These are phyloP conservation scores for Austroboletus niveus DNA, from an alignment of 1,284 basidiomycete species.

Conservation along the genomic window DNA sequence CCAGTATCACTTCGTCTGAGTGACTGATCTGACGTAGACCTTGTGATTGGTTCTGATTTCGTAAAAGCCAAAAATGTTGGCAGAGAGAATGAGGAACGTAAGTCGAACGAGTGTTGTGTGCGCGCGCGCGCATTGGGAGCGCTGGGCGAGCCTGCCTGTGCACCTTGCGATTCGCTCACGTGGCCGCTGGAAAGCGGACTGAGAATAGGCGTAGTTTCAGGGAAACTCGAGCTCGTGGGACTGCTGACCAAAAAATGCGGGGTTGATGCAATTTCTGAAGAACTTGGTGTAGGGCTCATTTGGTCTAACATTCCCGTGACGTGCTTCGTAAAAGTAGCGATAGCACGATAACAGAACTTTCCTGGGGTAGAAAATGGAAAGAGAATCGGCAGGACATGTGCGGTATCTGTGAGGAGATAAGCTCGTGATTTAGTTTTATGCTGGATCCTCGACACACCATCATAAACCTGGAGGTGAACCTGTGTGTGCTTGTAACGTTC, in stretches of 20 bases:
- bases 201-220: background rate
- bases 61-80: slow-evolving; percentile 12
- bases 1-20: slow-evolving; percentile 4
- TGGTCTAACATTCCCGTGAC: slow-evolving; percentile 48
- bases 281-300: slow-evolving; percentile 9
- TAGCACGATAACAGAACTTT: slow-evolving; percentile 74
- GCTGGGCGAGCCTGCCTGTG: background rate
- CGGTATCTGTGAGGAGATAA: slow-evolving; percentile 48
- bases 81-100: slow-evolving; percentile 13
- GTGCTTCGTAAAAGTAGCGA: slow-evolving; percentile 64
- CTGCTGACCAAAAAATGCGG: slow-evolving; percentile 2
- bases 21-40: slow-evolving; percentile 17
- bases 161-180: background rate
- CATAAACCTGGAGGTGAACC: slow-evolving; percentile 89
- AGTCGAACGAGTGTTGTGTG: background rate
- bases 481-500: slow-evolving; percentile 66
- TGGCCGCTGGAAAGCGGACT: slow-evolving; percentile 9
- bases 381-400: slow-evolving; percentile 74
- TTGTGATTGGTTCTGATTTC: slow-evolving; percentile 14
- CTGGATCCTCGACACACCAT: slow-evolving; percentile 44
- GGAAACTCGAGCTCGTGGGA: slow-evolving; percentile 1
- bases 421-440: background rate
- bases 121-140: background rate
- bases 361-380: slow-evolving; percentile 83
- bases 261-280: slow-evolving; percentile 8